phyloP scores from a whole-genome alignment of 2,329 filamentous ascomycete genomes.

The Delphinella strobiligena region DNA sequence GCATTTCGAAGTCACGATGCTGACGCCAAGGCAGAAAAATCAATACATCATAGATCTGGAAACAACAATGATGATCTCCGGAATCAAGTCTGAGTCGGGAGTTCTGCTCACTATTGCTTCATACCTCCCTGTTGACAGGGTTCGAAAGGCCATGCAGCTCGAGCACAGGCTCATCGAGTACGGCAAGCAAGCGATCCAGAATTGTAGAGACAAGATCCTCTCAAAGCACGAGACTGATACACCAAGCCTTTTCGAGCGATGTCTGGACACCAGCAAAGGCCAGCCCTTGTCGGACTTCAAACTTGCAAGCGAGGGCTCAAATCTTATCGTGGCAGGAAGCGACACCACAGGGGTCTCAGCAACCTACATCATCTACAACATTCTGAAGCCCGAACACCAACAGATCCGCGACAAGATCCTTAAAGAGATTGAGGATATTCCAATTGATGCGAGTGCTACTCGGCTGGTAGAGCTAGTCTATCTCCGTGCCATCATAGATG shows the following conservation, averaged over 20 bases:
- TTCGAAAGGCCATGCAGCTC: neutral
- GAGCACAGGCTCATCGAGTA: neutral
- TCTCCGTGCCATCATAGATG: conserved; percentile 17
- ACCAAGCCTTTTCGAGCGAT: neutral
- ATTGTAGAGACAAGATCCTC: conserved; percentile 9
- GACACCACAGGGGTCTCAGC: conserved; percentile 21
- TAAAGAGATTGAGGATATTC: conserved; percentile 14
- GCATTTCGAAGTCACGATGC: conserved; percentile 1
- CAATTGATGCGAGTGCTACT: conserved; percentile 11
- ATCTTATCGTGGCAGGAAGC: conserved; percentile 20
- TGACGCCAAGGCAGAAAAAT: conserved; percentile 2
- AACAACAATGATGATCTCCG: conserved; percentile 11
- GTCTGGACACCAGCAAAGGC: conserved; percentile 11
- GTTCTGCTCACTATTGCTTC: conserved; percentile 11
- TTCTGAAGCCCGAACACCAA: conserved; percentile 12
- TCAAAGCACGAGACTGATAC: conserved; percentile 1
- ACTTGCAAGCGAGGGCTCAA: conserved; percentile 17
- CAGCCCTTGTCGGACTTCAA: conserved; percentile 15
- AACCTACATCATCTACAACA: conserved; percentile 19
- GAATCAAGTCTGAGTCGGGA: conserved; percentile 17
- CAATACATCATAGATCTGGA: conserved; percentile 15
- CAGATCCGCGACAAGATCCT: conserved; percentile 12
- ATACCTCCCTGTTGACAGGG: conserved; percentile 6
- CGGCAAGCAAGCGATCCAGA: conserved; percentile 8
- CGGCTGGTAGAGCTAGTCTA: conserved; percentile 15